These are phyloP conservation scores for Cichorium intybus DNA, from an alignment of 140 eudicot genomes.

Conservation along the genomic window DNA sequence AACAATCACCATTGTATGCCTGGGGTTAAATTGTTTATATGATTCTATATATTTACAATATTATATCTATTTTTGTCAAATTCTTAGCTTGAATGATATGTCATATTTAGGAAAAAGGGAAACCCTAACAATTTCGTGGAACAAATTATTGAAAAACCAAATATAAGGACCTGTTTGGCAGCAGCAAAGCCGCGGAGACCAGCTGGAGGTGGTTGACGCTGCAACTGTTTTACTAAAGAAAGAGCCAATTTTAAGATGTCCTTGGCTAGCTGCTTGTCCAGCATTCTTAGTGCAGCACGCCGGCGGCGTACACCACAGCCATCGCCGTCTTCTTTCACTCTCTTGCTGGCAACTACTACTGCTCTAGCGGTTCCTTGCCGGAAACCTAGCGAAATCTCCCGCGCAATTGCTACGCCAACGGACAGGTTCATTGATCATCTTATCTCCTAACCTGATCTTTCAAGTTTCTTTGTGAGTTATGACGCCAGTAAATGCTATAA, in stretches of 20 bases:
- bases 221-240: constrained; percentile 39
- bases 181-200: constrained; percentile 64
- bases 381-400: not conserved
- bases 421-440: constrained; percentile 1
- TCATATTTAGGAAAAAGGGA: no score
- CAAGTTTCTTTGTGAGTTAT: not conserved
- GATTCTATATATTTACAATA: no score
- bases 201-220: constrained; percentile 44
- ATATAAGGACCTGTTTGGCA: constrained; percentile 62
- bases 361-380: constrained; percentile 19
- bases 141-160: no score
- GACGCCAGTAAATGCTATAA: not conserved
- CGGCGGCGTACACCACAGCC: constrained; percentile 36
- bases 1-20: no score
- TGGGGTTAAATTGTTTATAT: no score
- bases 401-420: not conserved
- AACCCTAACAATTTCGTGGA: not conserved
- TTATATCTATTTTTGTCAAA: no score
- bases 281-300: constrained; percentile 36
- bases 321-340: constrained; percentile 16
- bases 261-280: constrained; percentile 56
- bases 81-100: no score
- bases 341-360: constrained; percentile 11
- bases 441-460: not conserved
- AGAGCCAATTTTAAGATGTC: constrained; percentile 55